Conservation (phyloP, 2,329 filamentous ascomycete species). For the Ophiostoma ulmi region DNA sequence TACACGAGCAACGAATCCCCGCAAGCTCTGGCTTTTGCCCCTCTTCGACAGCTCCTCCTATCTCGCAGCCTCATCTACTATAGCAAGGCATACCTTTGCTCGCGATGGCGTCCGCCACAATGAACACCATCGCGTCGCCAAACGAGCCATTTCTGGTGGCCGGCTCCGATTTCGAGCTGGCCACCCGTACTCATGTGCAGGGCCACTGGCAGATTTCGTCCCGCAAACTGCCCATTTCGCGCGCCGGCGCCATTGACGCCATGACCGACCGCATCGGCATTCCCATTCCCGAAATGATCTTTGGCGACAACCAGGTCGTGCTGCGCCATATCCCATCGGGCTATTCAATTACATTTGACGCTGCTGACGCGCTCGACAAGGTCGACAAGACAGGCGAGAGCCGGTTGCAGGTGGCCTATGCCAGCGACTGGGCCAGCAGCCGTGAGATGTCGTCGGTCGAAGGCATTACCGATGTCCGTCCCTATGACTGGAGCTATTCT, state of each 20-base stretch:
- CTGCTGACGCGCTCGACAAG: conserved; percentile 77
- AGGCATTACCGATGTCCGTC: conserved; percentile 88
- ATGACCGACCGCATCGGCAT: conserved; percentile 77
- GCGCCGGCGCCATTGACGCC: conserved; percentile 80
- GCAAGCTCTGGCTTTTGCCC: not conserved
- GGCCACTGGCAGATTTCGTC: conserved; percentile 69
- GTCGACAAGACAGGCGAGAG: conserved; percentile 90
- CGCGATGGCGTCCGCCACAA: not conserved
- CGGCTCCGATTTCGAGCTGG: not conserved
- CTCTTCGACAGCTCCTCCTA: not conserved
- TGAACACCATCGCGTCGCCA: not conserved
- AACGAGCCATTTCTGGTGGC: not conserved
- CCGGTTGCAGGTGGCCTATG: conserved; percentile 93
- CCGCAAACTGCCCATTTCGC: conserved; percentile 91
- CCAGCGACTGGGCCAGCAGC: conserved; percentile 69
- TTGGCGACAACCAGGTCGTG: conserved; percentile 83
- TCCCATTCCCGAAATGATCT: conserved; percentile 96
- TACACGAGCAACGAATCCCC: not conserved
- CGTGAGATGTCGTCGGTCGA: conserved; percentile 72
- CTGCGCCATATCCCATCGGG: conserved; percentile 68
- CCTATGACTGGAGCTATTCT: conserved; percentile 97
- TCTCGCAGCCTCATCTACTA: not conserved
- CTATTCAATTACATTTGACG: conserved; percentile 77
- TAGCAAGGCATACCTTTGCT: not conserved
- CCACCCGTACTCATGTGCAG: conserved; percentile 41